phyloP scores from a whole-genome alignment of 164 flowering plant species.

The Nymphaea thermarum region DNA sequence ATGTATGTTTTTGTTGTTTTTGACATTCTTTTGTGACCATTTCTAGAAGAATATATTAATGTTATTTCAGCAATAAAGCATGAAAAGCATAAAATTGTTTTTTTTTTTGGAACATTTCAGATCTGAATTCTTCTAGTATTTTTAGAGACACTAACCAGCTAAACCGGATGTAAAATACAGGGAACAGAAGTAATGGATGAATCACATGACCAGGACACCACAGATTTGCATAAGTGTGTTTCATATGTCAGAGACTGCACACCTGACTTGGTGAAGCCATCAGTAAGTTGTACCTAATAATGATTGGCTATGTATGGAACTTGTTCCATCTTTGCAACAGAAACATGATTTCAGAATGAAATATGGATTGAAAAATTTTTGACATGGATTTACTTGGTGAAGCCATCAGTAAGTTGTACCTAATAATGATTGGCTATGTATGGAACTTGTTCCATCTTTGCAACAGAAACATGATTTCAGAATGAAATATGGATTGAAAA shows the following conservation, averaged over 20 bases:
- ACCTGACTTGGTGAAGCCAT: conserved; percentile 29
- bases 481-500: no score
- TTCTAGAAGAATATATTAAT: no score
- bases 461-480: no score
- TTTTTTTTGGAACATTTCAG: no score
- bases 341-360: no score
- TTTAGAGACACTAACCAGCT: not conserved
- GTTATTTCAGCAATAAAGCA: not conserved
- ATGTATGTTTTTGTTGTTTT: no score
- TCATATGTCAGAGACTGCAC: conserved; percentile 27
- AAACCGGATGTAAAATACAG: conserved; percentile 25
- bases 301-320: not conserved
- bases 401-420: conserved; percentile 42
- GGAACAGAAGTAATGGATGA: conserved; percentile 60
- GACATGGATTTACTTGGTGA: conserved; percentile 9
- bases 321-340: not conserved
- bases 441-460: not conserved
- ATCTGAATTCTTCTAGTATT: no score
- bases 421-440: not conserved
- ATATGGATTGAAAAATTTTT: no score
- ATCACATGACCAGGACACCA: conserved; percentile 85
- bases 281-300: conserved; percentile 30
- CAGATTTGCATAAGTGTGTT: conserved; percentile 86
- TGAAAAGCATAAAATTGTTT: not conserved
- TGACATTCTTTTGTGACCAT: no score